Evolutionary conservation across 108 stramenopile genomes (phyloP).

Genomic region (Nitzschia inconspicua): DNA sequence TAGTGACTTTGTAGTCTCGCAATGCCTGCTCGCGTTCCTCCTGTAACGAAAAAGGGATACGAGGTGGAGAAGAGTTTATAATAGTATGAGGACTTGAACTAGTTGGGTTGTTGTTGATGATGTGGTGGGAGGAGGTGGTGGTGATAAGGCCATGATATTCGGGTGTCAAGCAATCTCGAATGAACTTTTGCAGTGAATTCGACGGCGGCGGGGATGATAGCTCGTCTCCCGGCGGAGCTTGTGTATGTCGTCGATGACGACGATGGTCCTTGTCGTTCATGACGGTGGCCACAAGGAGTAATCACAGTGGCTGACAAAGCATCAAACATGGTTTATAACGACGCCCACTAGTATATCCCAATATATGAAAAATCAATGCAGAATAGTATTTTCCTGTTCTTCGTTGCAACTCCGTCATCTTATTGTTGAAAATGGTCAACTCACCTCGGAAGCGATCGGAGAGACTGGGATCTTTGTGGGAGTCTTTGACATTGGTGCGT

Average conservation of each 20-base stretch:
- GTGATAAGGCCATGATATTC: not conserved
- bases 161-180: slow-evolving; percentile 6
- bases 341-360: not conserved
- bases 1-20: slow-evolving; percentile 90
- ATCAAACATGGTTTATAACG: not conserved
- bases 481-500: slow-evolving; percentile 10
- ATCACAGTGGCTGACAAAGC: no score
- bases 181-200: not conserved
- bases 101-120: not conserved
- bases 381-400: no score
- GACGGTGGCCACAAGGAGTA: not conserved
- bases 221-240: not conserved
- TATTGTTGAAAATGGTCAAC: slow-evolving; percentile 14
- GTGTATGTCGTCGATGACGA: not conserved
- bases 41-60: slow-evolving; percentile 13
- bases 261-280: not conserved
- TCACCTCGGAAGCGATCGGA: slow-evolving; percentile 49
- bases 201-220: not conserved
- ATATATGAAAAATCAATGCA: not conserved
- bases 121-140: not conserved
- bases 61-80: slow-evolving; percentile 23
- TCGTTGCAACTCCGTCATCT: no score
- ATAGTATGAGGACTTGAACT: not conserved
- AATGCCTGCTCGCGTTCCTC: slow-evolving; percentile 85
- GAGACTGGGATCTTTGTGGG: slow-evolving; percentile 43